These are phyloP conservation scores for Capronia coronata DNA, from an alignment of 2,329 filamentous ascomycete species.

Conservation along the genomic window DNA sequence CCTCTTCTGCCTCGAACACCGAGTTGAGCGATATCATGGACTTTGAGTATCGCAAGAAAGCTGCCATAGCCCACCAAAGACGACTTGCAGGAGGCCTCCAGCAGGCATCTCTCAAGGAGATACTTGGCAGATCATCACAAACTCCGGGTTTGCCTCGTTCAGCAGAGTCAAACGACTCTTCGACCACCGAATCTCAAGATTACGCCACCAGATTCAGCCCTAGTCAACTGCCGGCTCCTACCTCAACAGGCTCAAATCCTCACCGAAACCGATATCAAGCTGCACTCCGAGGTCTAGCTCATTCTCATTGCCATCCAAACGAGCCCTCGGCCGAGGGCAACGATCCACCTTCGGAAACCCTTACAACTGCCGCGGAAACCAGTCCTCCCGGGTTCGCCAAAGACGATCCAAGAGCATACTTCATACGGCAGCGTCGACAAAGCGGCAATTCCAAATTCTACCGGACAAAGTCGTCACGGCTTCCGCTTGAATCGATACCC, in stretches of 20 bases:
- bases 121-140: not conserved
- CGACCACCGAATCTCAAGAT: not conserved
- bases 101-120: not conserved
- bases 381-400: not conserved
- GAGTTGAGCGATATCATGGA: conserved; percentile 34
- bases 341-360: not conserved
- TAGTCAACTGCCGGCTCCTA: not conserved
- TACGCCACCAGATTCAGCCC: not conserved
- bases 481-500: not conserved
- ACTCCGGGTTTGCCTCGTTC: not conserved
- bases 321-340: not conserved
- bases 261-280: not conserved
- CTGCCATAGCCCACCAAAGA: conserved; percentile 30
- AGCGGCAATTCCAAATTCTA: not conserved
- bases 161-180: not conserved
- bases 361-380: not conserved
- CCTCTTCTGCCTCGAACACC: conserved; percentile 7
- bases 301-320: not conserved
- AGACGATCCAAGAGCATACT: conserved; percentile 1
- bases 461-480: not conserved
- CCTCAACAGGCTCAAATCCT: not conserved
- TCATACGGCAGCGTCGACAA: not conserved
- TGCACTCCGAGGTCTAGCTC: not conserved
- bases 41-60: conserved; percentile 37
- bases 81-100: conserved; percentile 5